Conservation (phyloP, 176 grass and related monocot genomes). For the barley (Hordeum vulgare) region DNA sequence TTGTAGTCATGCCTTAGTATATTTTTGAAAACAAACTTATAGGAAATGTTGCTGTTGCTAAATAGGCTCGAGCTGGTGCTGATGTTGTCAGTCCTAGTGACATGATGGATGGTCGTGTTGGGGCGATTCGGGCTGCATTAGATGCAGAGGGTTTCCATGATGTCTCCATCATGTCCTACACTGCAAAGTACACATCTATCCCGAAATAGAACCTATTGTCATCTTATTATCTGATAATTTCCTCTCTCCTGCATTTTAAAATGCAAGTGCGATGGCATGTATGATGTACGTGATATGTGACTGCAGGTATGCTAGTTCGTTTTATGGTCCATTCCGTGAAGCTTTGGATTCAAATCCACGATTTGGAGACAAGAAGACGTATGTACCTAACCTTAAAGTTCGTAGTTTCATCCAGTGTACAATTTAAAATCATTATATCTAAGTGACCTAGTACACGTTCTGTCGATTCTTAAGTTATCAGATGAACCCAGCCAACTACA, state of each 20-base stretch:
- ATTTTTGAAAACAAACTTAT: neutral
- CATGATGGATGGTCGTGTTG: conserved; percentile 96
- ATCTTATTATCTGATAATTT: neutral
- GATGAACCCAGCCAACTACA: conserved; percentile 64
- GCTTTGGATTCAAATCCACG: conserved; percentile 93
- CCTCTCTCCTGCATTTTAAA: fast-evolving
- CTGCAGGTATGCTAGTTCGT: conserved; percentile 83
- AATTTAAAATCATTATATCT: neutral
- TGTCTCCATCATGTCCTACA: conserved; percentile 99
- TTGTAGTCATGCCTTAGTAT: neutral
- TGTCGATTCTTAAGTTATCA: conserved; percentile 59
- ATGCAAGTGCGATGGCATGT: neutral
- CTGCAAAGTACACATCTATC: conserved; percentile 61
- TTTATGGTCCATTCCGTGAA: conserved; percentile 41
- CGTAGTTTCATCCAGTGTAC: neutral
- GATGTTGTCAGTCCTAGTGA: conserved; percentile 97
- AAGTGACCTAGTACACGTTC: neutral
- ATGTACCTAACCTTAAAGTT: neutral
- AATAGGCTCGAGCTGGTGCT: conserved; percentile 88
- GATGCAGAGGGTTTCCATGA: conserved; percentile 89
- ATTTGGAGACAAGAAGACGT: conserved; percentile 99
- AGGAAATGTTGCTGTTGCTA: neutral
- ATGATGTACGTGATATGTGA: neutral
- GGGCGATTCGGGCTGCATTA: conserved; percentile 70
- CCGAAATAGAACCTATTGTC: neutral